Evolutionary conservation across 73 alveolate species (phyloP).

Genomic region (Paramecium biaurelia): DNA sequence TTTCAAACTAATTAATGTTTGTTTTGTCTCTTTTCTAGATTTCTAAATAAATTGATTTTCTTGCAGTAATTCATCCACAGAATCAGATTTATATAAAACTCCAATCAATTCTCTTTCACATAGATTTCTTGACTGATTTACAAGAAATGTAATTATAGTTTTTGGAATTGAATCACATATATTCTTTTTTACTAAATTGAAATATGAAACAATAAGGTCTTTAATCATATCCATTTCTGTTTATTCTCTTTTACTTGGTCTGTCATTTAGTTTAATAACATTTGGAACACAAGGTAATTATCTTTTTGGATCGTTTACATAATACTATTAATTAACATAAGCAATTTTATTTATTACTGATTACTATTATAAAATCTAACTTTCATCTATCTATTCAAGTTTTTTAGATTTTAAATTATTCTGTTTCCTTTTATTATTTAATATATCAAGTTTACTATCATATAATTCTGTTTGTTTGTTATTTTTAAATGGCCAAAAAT

Average conservation of each 20-base stretch:
- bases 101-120: slow-evolving; percentile 59
- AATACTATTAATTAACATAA: background rate
- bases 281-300: slow-evolving; percentile 30
- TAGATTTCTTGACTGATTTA: slow-evolving; percentile 58
- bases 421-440: background rate
- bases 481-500: slow-evolving; percentile 51
- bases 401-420: background rate
- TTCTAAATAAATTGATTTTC: slow-evolving; percentile 46
- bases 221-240: slow-evolving; percentile 79
- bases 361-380: background rate
- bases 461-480: background rate
- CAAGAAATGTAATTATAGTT: slow-evolving; percentile 78
- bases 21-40: slow-evolving; percentile 44
- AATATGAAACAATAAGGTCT: slow-evolving; percentile 76
- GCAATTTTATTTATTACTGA: background rate
- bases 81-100: slow-evolving; percentile 37
- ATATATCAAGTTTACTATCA: slow-evolving; percentile 2
- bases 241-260: slow-evolving; percentile 53
- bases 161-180: slow-evolving; percentile 80
- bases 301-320: background rate
- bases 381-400: background rate
- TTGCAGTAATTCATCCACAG: slow-evolving; percentile 36
- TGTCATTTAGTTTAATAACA: slow-evolving; percentile 1
- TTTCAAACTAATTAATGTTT: background rate
- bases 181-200: slow-evolving; percentile 77